Base-by-base conservation (phyloP, 1,284 basidiomycete species). In the Austroboletus niveus region DNA sequence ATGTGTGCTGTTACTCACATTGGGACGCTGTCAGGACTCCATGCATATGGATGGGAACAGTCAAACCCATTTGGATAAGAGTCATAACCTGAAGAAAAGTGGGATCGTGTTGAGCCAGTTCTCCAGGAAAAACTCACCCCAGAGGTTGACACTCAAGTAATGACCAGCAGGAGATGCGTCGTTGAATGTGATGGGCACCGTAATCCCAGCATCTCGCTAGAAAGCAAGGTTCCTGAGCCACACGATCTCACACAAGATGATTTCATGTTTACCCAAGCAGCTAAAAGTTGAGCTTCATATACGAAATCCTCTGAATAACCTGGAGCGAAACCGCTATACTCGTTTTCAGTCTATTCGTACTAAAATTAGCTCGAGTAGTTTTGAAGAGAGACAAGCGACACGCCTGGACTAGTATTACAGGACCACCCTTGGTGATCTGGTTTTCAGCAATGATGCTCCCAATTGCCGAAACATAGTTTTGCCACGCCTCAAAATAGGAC, bases 61-160 rank as follows among this genome's bases (percentile, higher is more conserved):
- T 84, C 78, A 59, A 84, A 83, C 0, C 77, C 78, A 51, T 79
- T 78, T 6, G 77, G 76, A 54, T 80, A 80, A n/a, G 76, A 75
- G 52, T 79, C 77, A 40, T 78, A 78, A 40, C 70, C 69, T 63
- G 43, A 20, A 48, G 11, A 36, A 30, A 44, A 30, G 30, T 49
- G 17, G 52, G 51, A 29, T 35, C 24, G 11, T 29, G 27, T 29
- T 39, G 29, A 27, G 45, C 20, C 3, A 40, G 14, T 15, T 32
- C 22, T 10, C 45, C 29, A 32, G 41, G 42, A 7, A 30, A 12
- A 41, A 56, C 52, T 15, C 50, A 73, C 77, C 77, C 61, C 75
- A 79, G 20, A 79, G 67, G 54, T 79, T 65, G 32, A 78, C 75
- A 31, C 62, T 66, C 20, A 69, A 65, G 49, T 69, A 78, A 60